Evolutionary conservation across 1,284 basidiomycete genomes (phyloP), one percentile per base, ranked within the genome.

Genomic region (Apiotrichum veenhuisii): DNA sequence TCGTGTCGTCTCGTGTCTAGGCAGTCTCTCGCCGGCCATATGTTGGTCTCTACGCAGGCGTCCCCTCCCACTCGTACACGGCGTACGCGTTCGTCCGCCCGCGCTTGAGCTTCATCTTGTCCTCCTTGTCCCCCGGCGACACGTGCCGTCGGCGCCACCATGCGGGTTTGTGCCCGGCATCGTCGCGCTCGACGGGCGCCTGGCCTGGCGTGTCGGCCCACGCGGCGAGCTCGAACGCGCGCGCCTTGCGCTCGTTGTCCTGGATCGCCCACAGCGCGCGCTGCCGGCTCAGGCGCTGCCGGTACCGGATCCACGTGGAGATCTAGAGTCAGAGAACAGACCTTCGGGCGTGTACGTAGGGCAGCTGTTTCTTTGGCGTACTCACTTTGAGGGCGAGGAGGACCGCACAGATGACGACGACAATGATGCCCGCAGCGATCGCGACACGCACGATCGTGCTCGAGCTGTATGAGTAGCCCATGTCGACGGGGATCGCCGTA

Each of bases 51-150:
- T 20, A 66, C 27, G 61, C 53, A 23, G 68, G 67, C 10, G 70
- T 66, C 5, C 73, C 73, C 57, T 75, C 72, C 73, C 73, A 75
- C 58, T 75, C 73, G 26, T 70, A 62, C n/a, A 74, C 68, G 11
- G 62, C 67, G 48, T 65, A 72, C 22, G 73, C 73, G 56, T 75
- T 75, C 25, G 65, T 69, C n/a, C 66, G 67, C 9, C 67, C 71
- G 36, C 73, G 55, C 52, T 65, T 70, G 49, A 26, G 51, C 50
- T 57, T 69, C 1, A 60, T 58, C 55, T 65, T 68, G n/a, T 56
- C 59, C 40, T 44, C 34, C 40, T 56, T 52, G 36, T 45, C 36
- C 2, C 15, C 25, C 22, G 46, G 33, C 34, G 48, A 14, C 17
- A 49, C 36, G 20, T 40, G n/a, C 26, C 60, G 10, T 20, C 57